Percentiles rank a stretch among this genome's conserved stretches.
These are phyloP conservation scores for Colletotrichum cereale DNA, from an alignment of 2,329 filamentous ascomycete genomes.

Conservation along the genomic window DNA sequence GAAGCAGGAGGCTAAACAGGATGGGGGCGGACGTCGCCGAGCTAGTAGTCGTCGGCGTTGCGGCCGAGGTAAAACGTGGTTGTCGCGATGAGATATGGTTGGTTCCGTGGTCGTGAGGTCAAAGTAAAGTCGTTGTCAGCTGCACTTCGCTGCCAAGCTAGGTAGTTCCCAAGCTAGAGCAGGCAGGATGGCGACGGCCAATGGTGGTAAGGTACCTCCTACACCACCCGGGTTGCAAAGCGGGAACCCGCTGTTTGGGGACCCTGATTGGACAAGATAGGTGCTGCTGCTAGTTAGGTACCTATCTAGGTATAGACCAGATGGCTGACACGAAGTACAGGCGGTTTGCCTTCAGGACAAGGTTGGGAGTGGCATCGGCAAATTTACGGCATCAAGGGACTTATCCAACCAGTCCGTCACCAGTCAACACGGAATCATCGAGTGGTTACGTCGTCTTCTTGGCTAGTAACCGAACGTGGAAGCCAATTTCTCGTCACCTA, in stretches of 20 bases:
- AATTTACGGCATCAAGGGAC: conserved; percentile 10
- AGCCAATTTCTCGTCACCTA: too few relatives aligned
- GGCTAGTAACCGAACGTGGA: too few relatives aligned
- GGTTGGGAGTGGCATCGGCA: conserved; percentile 11
- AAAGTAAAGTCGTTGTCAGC: not conserved
- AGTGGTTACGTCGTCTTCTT: too few relatives aligned
- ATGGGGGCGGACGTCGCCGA: not conserved
- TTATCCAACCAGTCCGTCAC: too few relatives aligned
- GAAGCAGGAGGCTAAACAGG: not conserved
- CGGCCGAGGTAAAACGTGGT: not conserved
- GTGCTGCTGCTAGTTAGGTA: not conserved
- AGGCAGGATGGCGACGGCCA: not conserved
- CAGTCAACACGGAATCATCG: too few relatives aligned
- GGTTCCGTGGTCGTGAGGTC: not conserved
- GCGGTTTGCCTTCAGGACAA: not conserved
- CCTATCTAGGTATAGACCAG: not conserved
- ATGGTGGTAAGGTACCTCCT: not conserved
- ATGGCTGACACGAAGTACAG: not conserved
- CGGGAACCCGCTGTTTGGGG: not conserved
- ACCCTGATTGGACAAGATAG: not conserved
- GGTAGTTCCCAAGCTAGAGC: not conserved
- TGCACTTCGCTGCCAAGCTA: not conserved
- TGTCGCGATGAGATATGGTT: not conserved
- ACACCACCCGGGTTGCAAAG: not conserved
- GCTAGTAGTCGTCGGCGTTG: not conserved